Conservation (phyloP, 1,284 basidiomycete genomes). For the Pseudozyma pruni region DNA sequence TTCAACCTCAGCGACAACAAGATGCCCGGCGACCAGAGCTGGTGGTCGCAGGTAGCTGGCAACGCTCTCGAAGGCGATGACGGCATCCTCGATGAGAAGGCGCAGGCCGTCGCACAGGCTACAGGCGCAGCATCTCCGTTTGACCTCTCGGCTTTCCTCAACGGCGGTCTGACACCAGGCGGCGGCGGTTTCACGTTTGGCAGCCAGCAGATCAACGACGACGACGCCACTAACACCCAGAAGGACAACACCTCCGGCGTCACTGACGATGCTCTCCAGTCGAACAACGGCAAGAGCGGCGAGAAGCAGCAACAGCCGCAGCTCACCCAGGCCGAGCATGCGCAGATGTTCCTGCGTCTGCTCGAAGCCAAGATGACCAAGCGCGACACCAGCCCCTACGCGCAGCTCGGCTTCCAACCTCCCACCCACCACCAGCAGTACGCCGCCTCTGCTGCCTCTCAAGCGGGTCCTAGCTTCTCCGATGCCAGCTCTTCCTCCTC, state of each 20-base stretch:
- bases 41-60: slow-evolving; percentile 59
- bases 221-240: slow-evolving; percentile 8
- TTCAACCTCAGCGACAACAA: slow-evolving; percentile 60
- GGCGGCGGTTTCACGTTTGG: slow-evolving; percentile 46
- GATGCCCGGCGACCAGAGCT: slow-evolving; percentile 51
- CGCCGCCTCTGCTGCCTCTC: slow-evolving; percentile 10
- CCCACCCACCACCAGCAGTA: slow-evolving; percentile 41
- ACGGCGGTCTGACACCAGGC: slow-evolving; percentile 55
- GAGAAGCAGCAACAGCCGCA: slow-evolving; percentile 31
- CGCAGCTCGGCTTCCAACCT: slow-evolving; percentile 57
- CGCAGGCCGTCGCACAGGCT: slow-evolving; percentile 56
- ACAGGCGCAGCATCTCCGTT: slow-evolving; percentile 40
- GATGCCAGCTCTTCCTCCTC: slow-evolving; percentile 32
- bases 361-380: slow-evolving; percentile 54
- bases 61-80: slow-evolving; percentile 49
- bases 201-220: slow-evolving; percentile 24
- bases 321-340: slow-evolving; percentile 47
- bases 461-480: slow-evolving; percentile 26
- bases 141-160: slow-evolving; percentile 59
- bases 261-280: slow-evolving; percentile 15
- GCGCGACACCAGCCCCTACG: slow-evolving; percentile 43
- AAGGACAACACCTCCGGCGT: slow-evolving; percentile 6
- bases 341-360: slow-evolving; percentile 52
- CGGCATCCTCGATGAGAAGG: slow-evolving; percentile 59
- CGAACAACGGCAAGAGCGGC: slow-evolving; percentile 22